Evolutionary conservation across 2,329 filamentous ascomycete species (phyloP).

Genomic region (Talaromyces albobiverticillius): DNA sequence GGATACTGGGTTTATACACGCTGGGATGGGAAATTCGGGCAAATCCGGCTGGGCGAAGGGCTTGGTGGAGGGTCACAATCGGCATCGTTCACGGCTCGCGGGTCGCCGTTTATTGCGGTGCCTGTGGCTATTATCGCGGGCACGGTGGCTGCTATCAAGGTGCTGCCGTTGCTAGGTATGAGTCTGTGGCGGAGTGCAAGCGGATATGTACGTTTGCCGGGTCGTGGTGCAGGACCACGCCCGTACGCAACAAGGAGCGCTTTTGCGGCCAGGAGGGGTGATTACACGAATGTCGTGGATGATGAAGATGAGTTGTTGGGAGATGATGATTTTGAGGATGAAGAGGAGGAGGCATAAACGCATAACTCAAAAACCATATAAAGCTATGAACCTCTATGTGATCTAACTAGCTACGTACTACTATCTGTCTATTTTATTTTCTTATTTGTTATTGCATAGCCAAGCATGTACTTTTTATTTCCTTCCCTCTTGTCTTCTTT

Average conservation of each 20-base stretch:
- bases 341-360: constrained; percentile 65
- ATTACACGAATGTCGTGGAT: constrained; percentile 84
- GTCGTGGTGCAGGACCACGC: constrained; percentile 47
- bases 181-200: constrained; percentile 69
- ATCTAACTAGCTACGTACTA: no score
- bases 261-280: constrained; percentile 81
- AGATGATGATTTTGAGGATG: constrained; percentile 80
- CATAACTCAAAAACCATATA: no score
- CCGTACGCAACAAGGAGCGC: constrained; percentile 85
- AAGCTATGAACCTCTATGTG: no score
- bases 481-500: no score
- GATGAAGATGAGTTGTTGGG: constrained; percentile 93
- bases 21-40: constrained; percentile 87
- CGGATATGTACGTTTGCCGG: constrained; percentile 47
- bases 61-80: constrained; percentile 42
- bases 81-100: constrained; percentile 54
- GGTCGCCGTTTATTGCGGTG: constrained; percentile 73
- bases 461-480: no score
- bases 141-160: constrained; percentile 70
- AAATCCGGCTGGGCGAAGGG: constrained; percentile 88
- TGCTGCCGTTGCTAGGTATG: constrained; percentile 67
- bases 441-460: no score
- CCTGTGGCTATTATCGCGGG: constrained; percentile 74
- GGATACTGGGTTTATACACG: constrained; percentile 84
- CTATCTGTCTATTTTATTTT: no score